These are phyloP conservation scores for Leccinum griseonigrum DNA, from an alignment of 1,284 basidiomycete genomes.

Conservation along the genomic window DNA sequence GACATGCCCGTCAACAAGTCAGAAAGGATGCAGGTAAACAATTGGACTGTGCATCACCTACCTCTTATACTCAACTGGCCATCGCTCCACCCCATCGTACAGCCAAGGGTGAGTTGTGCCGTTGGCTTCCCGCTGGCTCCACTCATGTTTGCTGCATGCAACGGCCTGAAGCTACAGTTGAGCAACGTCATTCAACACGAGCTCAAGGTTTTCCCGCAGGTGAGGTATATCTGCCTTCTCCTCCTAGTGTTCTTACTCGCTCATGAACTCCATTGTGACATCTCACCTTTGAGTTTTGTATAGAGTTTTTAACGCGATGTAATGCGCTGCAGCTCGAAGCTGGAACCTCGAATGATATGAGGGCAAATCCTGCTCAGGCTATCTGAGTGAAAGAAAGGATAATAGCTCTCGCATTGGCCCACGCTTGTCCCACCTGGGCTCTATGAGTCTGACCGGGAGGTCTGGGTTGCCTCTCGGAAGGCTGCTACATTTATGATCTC, in stretches of 20 bases:
- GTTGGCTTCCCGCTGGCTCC: not conserved
- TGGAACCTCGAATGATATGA: conserved; percentile 16
- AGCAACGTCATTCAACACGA: conserved; percentile 12
- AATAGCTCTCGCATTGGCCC: conserved; percentile 1
- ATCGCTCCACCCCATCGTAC: not conserved
- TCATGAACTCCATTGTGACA: not conserved
- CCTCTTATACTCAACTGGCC: conserved; percentile 23
- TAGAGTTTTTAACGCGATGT: not conserved
- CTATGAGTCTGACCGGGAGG: not conserved
- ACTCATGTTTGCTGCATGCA: conserved; percentile 4
- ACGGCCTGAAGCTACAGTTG: not conserved
- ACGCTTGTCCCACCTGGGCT: conserved; percentile 15
- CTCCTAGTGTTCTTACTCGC: conserved; percentile 3
- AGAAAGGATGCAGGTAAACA: conserved; percentile 1
- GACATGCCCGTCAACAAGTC: conserved; percentile 14
- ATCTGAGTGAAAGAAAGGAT: conserved; percentile 11
- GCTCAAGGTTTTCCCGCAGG: conserved; percentile 6
- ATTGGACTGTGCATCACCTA: conserved; percentile 2
- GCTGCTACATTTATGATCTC: conserved; percentile 20
- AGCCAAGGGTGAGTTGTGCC: not conserved
- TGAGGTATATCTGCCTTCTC: conserved; percentile 22
- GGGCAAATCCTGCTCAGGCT: conserved; percentile 26
- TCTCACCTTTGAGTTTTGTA: conserved; percentile 11
- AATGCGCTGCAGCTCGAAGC: conserved; percentile 1
- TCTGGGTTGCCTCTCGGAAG: conserved; percentile 5